Percentiles rank a stretch among this genome's conserved stretches.
phyloP scores from a whole-genome alignment of 2,329 filamentous ascomycete species.

The Calonectria pauciramosa region DNA sequence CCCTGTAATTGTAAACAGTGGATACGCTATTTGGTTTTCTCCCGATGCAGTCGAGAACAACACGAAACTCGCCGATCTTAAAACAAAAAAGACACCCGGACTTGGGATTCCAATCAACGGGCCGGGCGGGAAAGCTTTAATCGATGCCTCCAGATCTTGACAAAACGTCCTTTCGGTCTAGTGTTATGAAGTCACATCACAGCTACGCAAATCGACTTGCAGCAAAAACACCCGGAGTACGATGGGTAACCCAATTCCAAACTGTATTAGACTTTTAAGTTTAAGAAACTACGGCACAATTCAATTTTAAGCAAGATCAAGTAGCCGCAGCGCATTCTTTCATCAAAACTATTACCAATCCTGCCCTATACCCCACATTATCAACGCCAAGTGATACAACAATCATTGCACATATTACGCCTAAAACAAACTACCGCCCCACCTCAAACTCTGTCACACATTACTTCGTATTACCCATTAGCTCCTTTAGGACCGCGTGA shows the following conservation, averaged over 20 bases:
- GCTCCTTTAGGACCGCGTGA: conserved; percentile 48
- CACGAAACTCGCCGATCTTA: not conserved
- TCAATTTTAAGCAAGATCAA: not conserved
- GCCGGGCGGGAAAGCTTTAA: not conserved
- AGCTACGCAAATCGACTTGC: not conserved
- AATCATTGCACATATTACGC: not conserved
- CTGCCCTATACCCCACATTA: not conserved
- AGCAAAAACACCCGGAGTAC: not conserved
- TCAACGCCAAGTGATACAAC: not conserved
- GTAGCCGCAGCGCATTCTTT: not conserved
- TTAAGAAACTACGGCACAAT: not conserved
- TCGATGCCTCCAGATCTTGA: not conserved
- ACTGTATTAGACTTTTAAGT: not conserved
- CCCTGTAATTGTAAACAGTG: not conserved
- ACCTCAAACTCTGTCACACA: not conserved
- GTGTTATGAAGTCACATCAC: not conserved
- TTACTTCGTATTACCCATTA: conserved; percentile 41
- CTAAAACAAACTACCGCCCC: not conserved
- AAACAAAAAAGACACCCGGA: not conserved
- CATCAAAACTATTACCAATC: not conserved
- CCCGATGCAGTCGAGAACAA: not conserved
- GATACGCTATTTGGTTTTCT: not conserved
- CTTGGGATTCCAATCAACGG: not conserved
- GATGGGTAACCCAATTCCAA: not conserved
- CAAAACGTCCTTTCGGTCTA: not conserved